Percentiles rank a stretch among this genome's conserved stretches.
Conservation (phyloP, 1,284 basidiomycete genomes). For the Ceratobasidium sp. region DNA sequence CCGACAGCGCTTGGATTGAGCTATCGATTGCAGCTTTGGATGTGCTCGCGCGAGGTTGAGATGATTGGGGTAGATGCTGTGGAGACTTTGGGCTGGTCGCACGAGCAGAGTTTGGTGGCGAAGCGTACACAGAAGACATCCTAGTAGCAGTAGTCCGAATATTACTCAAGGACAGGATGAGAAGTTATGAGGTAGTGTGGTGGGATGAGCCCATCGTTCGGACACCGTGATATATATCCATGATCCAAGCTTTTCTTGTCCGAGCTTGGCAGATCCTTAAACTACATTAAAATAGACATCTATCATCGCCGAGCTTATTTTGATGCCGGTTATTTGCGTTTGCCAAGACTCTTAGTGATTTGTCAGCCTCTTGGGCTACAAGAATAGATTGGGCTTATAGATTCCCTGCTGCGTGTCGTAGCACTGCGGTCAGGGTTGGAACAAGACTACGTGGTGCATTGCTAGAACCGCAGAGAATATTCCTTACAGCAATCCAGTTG, state of each 20-base stretch:
- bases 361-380: conserved; percentile 8
- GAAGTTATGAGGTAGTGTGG: neutral
- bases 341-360: conserved; percentile 26
- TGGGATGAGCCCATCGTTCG: neutral
- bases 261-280: conserved; percentile 31
- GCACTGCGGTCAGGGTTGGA: neutral
- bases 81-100: conserved; percentile 8
- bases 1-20: conserved; percentile 25
- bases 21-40: conserved; percentile 10
- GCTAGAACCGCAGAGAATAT: neutral
- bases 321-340: conserved; percentile 15
- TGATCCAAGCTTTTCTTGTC: conserved; percentile 36
- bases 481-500: neutral
- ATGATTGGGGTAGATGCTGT: neutral
- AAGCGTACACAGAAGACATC: conserved; percentile 38
- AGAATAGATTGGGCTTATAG: neutral
- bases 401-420: neutral
- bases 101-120: conserved; percentile 37
- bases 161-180: neutral
- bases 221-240: conserved; percentile 6
- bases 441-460: neutral
- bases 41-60: neutral
- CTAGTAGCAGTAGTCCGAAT: neutral
- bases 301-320: conserved; percentile 14
- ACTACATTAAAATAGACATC: conserved; percentile 8